Conservation (phyloP, 805 yeast genomes). For the Schwanniomyces vanrijiae region DNA sequence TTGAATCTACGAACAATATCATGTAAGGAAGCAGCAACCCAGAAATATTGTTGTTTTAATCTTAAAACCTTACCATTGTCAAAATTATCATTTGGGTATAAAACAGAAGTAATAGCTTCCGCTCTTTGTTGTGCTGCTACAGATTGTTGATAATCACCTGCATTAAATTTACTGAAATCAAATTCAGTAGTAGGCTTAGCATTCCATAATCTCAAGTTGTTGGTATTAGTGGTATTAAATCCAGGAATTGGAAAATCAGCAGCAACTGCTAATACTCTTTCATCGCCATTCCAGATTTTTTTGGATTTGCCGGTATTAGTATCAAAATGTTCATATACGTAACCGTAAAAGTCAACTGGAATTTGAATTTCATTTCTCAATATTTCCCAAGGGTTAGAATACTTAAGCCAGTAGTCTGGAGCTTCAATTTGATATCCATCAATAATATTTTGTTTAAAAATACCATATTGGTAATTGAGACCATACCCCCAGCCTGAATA, state of each 20-base stretch:
- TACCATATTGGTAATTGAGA: conserved; percentile 89
- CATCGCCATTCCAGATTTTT: conserved; percentile 84
- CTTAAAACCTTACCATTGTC: conserved; percentile 88
- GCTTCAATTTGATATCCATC: conserved; percentile 93
- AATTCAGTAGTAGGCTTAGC: conserved; percentile 88
- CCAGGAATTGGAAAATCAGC: conserved; percentile 94
- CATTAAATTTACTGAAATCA: conserved; percentile 86
- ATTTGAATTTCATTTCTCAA: conserved; percentile 82
- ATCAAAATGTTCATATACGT: conserved; percentile 57
- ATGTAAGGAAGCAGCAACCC: conserved; percentile 93
- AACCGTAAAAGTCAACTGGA: conserved; percentile 89
- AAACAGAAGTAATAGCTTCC: conserved; percentile 87
- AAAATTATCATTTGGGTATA: conserved; percentile 93
- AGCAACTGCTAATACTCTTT: conserved; percentile 85
- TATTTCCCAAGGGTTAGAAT: conserved; percentile 92
- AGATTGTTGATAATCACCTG: conserved; percentile 86
- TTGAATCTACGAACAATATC: conserved; percentile 89
- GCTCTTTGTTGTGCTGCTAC: conserved; percentile 85
- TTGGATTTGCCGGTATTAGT: conserved; percentile 54
- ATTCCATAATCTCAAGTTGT: conserved; percentile 87
- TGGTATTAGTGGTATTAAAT: conserved; percentile 75
- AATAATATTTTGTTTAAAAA: conserved; percentile 83
- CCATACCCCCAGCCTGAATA: conserved; percentile 98
- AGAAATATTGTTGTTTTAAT: conserved; percentile 92
- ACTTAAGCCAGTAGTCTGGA: conserved; percentile 92